Conservation (phyloP, 2,329 filamentous ascomycete genomes). For the Microcyclospora pomicola region DNA sequence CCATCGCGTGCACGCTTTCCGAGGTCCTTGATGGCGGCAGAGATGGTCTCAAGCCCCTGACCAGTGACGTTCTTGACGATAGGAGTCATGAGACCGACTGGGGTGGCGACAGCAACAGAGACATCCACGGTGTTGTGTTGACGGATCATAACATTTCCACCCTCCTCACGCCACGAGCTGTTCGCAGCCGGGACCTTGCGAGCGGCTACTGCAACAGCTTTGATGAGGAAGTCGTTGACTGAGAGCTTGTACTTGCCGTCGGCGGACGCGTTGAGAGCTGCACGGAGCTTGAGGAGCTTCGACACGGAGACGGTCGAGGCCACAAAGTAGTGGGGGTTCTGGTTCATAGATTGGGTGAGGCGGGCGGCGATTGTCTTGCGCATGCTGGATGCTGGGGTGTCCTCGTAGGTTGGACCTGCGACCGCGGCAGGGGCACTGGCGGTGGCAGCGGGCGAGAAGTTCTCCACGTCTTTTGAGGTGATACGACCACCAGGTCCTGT, state of each 20-base stretch:
- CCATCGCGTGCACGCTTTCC: slow-evolving; percentile 90
- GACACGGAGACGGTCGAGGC: slow-evolving; percentile 77
- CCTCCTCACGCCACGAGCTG: slow-evolving; percentile 75
- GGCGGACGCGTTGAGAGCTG: slow-evolving; percentile 75
- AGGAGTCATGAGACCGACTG: slow-evolving; percentile 87
- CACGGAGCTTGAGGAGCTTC: slow-evolving; percentile 92
- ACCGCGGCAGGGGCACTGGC: slow-evolving; percentile 37
- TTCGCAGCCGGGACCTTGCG: slow-evolving; percentile 93
- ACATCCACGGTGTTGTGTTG: slow-evolving; percentile 90
- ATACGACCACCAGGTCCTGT: slow-evolving; percentile 74
- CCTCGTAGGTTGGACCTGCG: slow-evolving; percentile 57
- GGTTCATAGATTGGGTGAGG: slow-evolving; percentile 73
- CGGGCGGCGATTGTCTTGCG: slow-evolving; percentile 94
- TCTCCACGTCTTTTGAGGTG: slow-evolving; percentile 87
- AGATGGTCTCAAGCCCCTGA: slow-evolving; percentile 81
- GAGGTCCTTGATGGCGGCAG: slow-evolving; percentile 81
- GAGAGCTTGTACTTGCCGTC: slow-evolving; percentile 97
- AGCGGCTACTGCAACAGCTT: slow-evolving; percentile 77
- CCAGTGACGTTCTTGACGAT: slow-evolving; percentile 83
- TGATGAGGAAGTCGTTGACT: slow-evolving; percentile 99
- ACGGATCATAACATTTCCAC: slow-evolving; percentile 66
- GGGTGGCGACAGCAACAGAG: slow-evolving; percentile 88
- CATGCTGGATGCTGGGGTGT: slow-evolving; percentile 78
- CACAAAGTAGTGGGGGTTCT: slow-evolving; percentile 98
- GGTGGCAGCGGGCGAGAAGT: slow-evolving; percentile 40